Evolutionary conservation across 768 basidiomycete species (phyloP).

Genomic region (Dioszegia crocea): DNA sequence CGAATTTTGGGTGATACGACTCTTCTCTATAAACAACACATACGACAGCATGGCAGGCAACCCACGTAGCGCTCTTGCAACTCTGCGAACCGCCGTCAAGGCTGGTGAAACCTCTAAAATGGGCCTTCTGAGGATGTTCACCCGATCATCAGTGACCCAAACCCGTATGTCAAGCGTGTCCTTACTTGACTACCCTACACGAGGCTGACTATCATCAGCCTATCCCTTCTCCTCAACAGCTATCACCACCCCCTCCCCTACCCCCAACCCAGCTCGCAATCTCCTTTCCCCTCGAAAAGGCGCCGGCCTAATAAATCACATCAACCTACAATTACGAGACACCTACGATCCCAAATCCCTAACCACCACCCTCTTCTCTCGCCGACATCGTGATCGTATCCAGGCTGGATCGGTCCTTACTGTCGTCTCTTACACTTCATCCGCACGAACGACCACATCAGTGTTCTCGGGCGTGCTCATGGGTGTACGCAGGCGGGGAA

Average conservation of each 20-base stretch:
- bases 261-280: constrained; percentile 14
- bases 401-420: constrained; percentile 81
- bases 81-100: not conserved
- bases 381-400: constrained; percentile 64
- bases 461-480: constrained; percentile 83
- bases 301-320: constrained; percentile 33
- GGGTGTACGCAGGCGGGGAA: constrained; percentile 58
- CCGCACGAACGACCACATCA: constrained; percentile 62
- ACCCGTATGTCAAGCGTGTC: not conserved
- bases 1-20: no score
- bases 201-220: constrained; percentile 6
- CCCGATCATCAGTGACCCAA: not conserved
- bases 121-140: not conserved
- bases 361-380: constrained; percentile 66
- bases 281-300: constrained; percentile 37
- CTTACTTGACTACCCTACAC: not conserved
- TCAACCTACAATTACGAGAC: constrained; percentile 58
- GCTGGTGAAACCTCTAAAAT: constrained; percentile 2
- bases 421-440: constrained; percentile 60
- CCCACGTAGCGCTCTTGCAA: not conserved
- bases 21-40: no score
- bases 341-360: constrained; percentile 61
- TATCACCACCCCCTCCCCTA: constrained; percentile 11
- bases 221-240: constrained; percentile 34
- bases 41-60: not conserved